Base-by-base conservation (phyloP, 202 grass and related monocot species). In the Setaria italica region DNA sequence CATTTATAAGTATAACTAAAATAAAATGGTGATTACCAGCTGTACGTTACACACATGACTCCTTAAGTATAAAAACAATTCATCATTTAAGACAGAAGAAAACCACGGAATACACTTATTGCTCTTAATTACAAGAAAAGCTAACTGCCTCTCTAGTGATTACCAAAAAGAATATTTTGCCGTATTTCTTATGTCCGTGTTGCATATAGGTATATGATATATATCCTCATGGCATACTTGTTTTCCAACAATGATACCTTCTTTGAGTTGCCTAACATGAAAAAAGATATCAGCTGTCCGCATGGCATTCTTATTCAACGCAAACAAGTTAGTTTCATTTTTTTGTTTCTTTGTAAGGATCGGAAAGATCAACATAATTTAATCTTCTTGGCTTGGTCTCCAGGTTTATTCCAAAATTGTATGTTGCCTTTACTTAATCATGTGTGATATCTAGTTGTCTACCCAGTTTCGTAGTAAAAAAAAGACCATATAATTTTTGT, bases 61-160 rank as follows among this genome's bases (percentile, higher is more conserved):
- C 25, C 48, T 50, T 5, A 55, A 55, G 33, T 75, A 15, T 9
- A 57, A 43, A 39, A 75, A 57, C 9, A 41, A 76, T 19, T 57
- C 19, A 58, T 41, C 70, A n/a, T 10, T 21, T 58, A 76, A 76
- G 58, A 76, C 34, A 42, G 5, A 76, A 76, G 16, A 2, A 75
- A 75, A 75, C 8, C 25, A 15, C 54, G 45, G 3, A 30, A 19
- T 51, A 34, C 33, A 34, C 63, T 20, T 10, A 68, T 42, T 19
- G 15, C 35, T 68, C 66, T n/a, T 43, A 68, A n/a, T 68, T 43
- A 19, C 34, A 43, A n/a, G 67, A 70, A 45, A 45, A 2, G 3
- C 42, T 42, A 20, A 45, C 41, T 46, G 19, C 51, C 0, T 47
- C 21, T 78, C 14, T 34, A 34, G 20, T 11, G 2, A 47, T 46